Evolutionary conservation across 2,329 filamentous ascomycete genomes (phyloP), one percentile per base, ranked within the genome.

Genomic region (Aspergillus unguis): DNA sequence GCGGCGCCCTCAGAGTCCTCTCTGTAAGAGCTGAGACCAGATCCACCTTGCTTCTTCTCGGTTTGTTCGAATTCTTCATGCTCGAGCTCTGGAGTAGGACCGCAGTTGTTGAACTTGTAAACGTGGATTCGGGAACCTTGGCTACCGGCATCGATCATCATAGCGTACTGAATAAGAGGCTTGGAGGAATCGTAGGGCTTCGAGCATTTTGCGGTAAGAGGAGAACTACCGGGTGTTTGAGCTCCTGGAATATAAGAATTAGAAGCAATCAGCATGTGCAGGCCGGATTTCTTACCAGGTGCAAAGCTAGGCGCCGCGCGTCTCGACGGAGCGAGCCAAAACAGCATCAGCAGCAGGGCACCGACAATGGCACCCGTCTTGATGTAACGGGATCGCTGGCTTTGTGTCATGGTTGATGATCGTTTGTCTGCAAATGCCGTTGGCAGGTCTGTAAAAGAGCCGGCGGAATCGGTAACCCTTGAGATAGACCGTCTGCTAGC

Each of bases 31-130:
- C 91, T 96, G 63, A 99, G 78, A 25, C 85, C 85, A 25, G 83
- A 84, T 76, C 94, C 77, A 56, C 91, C 90, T 49, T 89, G 82
- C 62, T 82, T 85, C 81, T 90, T 92, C 69, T 89, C 85, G 8
- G 92, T 97, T 87, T 92, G 91, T 78, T 92, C 86, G 75, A 99
- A 99, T 53, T 89, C 82, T 70, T 99, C 94, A 67, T 85, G 79
- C 75, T 99, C 94, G 46, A 99, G 83, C 75, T 96, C 92, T 27
- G 94, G 94, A n/a, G 92, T 92, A 6, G 90, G 77, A 9, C 92
- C 94, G 76, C 92, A 99, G 78, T 97, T 97, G 80, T 97, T 97
- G 83, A 97, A 99, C 70, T 91, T 89, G 81, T 96, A 99, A 54
- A 97, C 91, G 77, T 99, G 95, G 69, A 99, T 96, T 64, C 94